Percentiles rank a stretch among this genome's conserved stretches.
These are phyloP conservation scores for Canariomyces notabilis DNA, from an alignment of 2,329 filamentous ascomycete genomes.

Conservation along the genomic window DNA sequence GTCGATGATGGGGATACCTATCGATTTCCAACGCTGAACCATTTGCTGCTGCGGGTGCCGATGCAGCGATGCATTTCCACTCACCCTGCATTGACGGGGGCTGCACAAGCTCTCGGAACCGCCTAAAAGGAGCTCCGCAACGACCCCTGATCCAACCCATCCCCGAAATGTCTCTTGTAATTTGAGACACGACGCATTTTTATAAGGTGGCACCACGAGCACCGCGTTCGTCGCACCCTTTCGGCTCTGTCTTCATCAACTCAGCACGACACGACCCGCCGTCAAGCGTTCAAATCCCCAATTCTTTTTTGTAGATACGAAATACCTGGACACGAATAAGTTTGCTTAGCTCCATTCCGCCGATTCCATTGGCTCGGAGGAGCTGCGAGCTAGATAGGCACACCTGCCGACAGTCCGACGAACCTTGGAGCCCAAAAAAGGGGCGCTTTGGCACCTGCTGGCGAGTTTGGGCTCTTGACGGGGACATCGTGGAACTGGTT, in stretches of 20 bases:
- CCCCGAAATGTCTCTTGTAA: conserved; percentile 22
- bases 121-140: conserved; percentile 12
- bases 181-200: conserved; percentile 24
- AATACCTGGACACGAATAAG: neutral
- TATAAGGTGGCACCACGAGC: conserved; percentile 22
- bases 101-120: conserved; percentile 1
- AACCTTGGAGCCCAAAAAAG: conserved; percentile 10
- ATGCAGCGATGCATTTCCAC: conserved; percentile 7
- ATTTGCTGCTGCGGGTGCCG: too few relatives aligned
- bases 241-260: conserved; percentile 3
- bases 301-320: neutral
- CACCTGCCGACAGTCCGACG: neutral
- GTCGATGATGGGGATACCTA: neutral
- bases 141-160: conserved; percentile 19
- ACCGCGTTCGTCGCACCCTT: conserved; percentile 12
- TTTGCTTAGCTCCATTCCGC: neutral
- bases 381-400: neutral
- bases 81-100: neutral
- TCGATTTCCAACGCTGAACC: too few relatives aligned
- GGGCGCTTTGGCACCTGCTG: neutral
- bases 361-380: neutral
- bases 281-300: neutral
- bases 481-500: neutral
- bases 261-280: conserved; percentile 7
- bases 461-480: neutral